Evolutionary conservation across 1,139 yeast genomes (phyloP).

Genomic region (Candida dubliniensis): DNA sequence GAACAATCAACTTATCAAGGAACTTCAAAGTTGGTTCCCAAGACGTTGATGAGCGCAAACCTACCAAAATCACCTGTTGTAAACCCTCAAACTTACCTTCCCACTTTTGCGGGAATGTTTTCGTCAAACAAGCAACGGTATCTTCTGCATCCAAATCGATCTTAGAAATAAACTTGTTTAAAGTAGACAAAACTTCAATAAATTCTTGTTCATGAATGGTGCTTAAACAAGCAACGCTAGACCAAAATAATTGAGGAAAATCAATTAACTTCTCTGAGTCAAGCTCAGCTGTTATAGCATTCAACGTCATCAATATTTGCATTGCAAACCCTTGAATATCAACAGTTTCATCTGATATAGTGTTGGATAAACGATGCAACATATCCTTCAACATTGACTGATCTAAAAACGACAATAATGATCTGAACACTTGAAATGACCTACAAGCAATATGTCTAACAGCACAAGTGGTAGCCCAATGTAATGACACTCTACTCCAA

Average conservation of each 20-base stretch:
- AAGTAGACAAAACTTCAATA: slow-evolving; percentile 77
- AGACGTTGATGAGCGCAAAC: slow-evolving; percentile 77
- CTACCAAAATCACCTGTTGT: slow-evolving; percentile 75
- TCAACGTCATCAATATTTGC: slow-evolving; percentile 94
- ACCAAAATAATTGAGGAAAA: slow-evolving; percentile 95
- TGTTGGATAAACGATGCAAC: slow-evolving; percentile 89
- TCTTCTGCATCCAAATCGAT: slow-evolving; percentile 85
- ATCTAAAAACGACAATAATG: slow-evolving; percentile 74
- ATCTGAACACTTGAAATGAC: slow-evolving; percentile 89
- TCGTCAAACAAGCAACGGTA: slow-evolving; percentile 76
- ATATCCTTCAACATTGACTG: slow-evolving; percentile 89
- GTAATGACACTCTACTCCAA: slow-evolving; percentile 82
- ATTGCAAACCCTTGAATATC: slow-evolving; percentile 97
- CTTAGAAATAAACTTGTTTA: slow-evolving; percentile 81
- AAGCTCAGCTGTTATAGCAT: slow-evolving; percentile 85
- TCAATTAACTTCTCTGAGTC: slow-evolving; percentile 76
- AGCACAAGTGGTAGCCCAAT: slow-evolving; percentile 98
- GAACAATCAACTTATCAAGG: slow-evolving; percentile 65
- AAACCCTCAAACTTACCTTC: slow-evolving; percentile 91
- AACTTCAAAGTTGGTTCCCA: slow-evolving; percentile 77
- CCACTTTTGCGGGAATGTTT: slow-evolving; percentile 95
- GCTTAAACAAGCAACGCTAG: slow-evolving; percentile 86
- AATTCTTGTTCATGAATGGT: slow-evolving; percentile 93
- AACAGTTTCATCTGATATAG: slow-evolving; percentile 81
- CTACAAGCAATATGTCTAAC: slow-evolving; percentile 97